A percentile compares a stretch with the other conserved stretches of the same genome.
Evolutionary conservation across 371 early-diverging fungal genomes (phyloP).

Genomic region (Mucor velutinosus): DNA sequence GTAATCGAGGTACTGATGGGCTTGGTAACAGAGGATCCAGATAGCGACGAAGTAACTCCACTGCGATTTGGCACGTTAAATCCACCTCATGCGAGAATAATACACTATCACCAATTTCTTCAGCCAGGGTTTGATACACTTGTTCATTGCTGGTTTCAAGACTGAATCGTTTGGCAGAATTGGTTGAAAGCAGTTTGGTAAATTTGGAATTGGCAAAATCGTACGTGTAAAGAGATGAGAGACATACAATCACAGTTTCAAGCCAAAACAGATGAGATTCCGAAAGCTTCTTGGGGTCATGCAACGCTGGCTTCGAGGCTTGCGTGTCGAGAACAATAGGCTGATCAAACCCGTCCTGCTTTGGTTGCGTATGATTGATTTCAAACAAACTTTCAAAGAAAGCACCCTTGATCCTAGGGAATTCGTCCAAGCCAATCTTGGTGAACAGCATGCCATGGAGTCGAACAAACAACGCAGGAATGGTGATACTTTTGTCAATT

Average conservation of each 20-base stretch:
- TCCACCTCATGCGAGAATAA: slow-evolving; percentile 39
- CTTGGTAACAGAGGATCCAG: slow-evolving; percentile 14
- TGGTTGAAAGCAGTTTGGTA: slow-evolving; percentile 24
- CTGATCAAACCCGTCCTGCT: background rate
- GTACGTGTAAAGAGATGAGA: slow-evolving; percentile 58
- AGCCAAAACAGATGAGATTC: slow-evolving; percentile 52
- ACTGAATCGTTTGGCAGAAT: slow-evolving; percentile 8
- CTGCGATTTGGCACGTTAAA: slow-evolving; percentile 38
- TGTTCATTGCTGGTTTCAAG: slow-evolving; percentile 5
- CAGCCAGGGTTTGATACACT: slow-evolving; percentile 11
- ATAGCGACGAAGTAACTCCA: slow-evolving; percentile 32
- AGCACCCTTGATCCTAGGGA: slow-evolving; percentile 38
- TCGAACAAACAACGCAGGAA: slow-evolving; percentile 51
- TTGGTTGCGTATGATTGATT: background rate
- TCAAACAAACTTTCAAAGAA: slow-evolving; percentile 40
- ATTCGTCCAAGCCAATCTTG: slow-evolving; percentile 66
- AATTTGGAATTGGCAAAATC: slow-evolving; percentile 55
- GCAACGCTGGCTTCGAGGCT: background rate
- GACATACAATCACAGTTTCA: slow-evolving; percentile 47
- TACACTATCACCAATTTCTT: slow-evolving; percentile 27
- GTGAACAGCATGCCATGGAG: slow-evolving; percentile 71
- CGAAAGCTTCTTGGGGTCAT: slow-evolving; percentile 3
- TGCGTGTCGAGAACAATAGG: background rate
- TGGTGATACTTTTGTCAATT: slow-evolving; percentile 11
- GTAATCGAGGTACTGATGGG: slow-evolving; percentile 21